Base-by-base conservation (phyloP, 1,284 basidiomycete genomes). In the Malassezia brasiliensis region DNA sequence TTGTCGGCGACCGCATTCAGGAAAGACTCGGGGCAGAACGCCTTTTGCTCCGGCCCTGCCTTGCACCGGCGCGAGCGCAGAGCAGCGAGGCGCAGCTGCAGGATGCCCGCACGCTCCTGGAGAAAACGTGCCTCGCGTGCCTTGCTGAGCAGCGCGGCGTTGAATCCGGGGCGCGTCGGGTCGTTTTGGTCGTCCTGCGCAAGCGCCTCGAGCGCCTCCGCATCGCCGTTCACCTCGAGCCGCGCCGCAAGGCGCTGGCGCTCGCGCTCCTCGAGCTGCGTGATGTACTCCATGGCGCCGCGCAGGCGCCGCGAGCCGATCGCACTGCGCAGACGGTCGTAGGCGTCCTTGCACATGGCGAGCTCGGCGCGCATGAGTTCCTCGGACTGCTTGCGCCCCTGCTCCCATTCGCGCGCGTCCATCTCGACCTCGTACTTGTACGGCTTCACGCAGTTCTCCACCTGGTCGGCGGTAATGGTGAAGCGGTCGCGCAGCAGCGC, bases 401-500 rank as follows among this genome's bases (percentile, higher is more conserved):
- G 71, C 66, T 90, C 88, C 94, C 94, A 99, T 74, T 96, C 91
- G 38, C 84, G 79, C 11, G 82, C 81, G 62, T 94, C 88, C 5
- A 81, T 76, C 61, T 81, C 80, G 15, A 90, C 82, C 68, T 90
- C 89, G 75, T 96, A 96, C 79, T 98, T 96, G 82, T 85, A 96
- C 31, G 94, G 94, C 78, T 98, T 99, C 79, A 99, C 94, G 76
- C 89, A 94, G 77, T 98, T 99, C 79, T 99, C 94, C 8, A 99
- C 94, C 77, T 98, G 93, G 74, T 99, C 94, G 1, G 89, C 86
- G 3, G 94, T 90, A 52, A 96, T 77, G 9, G 87, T 86, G 59
- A 96, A 86, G 2, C 93, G 83, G 68, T 96, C 90, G 46, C 90
- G 81, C 53, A 99, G 78, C 67, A 99, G 93, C 68, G 82, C 83